phyloP scores from a whole-genome alignment of 768 basidiomycete genomes.

The Tulasnella sp. region DNA sequence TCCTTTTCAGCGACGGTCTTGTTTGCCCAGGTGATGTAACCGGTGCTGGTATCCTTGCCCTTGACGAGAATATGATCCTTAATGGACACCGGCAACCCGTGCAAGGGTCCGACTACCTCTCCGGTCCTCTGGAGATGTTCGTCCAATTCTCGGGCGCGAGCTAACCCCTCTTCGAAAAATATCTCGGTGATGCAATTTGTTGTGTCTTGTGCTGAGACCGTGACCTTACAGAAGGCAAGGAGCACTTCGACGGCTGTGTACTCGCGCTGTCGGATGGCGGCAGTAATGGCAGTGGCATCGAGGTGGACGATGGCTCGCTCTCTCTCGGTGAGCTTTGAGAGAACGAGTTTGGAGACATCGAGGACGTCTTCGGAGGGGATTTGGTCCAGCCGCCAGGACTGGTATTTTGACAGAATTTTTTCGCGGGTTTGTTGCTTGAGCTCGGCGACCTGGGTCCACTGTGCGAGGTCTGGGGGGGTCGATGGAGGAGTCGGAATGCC shows the following conservation, averaged over 20 bases:
- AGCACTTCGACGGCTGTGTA: conserved; percentile 42
- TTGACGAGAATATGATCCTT: conserved; percentile 47
- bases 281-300: conserved; percentile 39
- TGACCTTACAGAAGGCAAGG: conserved; percentile 40
- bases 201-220: conserved; percentile 36
- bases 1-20: conserved; percentile 37
- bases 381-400: conserved; percentile 8
- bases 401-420: not conserved
- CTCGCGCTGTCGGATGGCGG: conserved; percentile 34
- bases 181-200: conserved; percentile 45
- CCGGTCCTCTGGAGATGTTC: conserved; percentile 46
- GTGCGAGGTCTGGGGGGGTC: conserved; percentile 7
- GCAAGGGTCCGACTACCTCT: conserved; percentile 28
- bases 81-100: conserved; percentile 34
- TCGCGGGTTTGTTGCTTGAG: conserved; percentile 16
- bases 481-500: conserved; percentile 8
- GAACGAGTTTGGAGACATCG: conserved; percentile 18
- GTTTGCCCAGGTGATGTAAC: conserved; percentile 41
- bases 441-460: conserved; percentile 15
- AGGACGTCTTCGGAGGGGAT: conserved; percentile 4
- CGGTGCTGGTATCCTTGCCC: conserved; percentile 42
- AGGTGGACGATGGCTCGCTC: conserved; percentile 38
- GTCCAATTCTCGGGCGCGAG: conserved; percentile 48
- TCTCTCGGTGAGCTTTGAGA: conserved; percentile 32
- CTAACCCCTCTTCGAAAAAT: conserved; percentile 46